phyloP scores from a whole-genome alignment of 768 basidiomycete genomes.

The Trametopsis cervina region DNA sequence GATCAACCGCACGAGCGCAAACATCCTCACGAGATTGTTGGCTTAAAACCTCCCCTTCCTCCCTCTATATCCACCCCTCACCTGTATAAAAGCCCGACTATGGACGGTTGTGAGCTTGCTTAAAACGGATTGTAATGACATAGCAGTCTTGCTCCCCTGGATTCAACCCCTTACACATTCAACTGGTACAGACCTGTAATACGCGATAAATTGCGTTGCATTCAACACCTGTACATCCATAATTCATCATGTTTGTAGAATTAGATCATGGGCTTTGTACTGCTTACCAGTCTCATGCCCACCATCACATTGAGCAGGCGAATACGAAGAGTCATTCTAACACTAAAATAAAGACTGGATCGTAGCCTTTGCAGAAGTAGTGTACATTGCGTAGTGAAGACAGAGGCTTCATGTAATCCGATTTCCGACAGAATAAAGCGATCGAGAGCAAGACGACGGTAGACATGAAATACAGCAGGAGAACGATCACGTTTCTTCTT shows the following conservation, averaged over 20 bases:
- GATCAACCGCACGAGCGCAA: conserved; percentile 74
- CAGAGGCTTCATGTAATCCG: too few relatives aligned
- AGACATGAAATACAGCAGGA: not conserved
- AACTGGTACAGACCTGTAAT: conserved; percentile 15
- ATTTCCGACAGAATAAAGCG: too few relatives aligned
- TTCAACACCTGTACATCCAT: conserved; percentile 6
- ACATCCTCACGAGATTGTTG: conserved; percentile 86
- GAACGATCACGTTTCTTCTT: conserved; percentile 59
- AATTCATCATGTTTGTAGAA: not conserved
- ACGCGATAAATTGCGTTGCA: conserved; percentile 10
- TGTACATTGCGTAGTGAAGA: too few relatives aligned
- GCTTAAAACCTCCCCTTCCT: conserved; percentile 28
- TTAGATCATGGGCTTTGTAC: too few relatives aligned
- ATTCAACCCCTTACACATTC: too few relatives aligned
- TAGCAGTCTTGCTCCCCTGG: too few relatives aligned
- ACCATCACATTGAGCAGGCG: too few relatives aligned
- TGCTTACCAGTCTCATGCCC: too few relatives aligned
- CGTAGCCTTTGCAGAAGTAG: too few relatives aligned
- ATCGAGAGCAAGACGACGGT: too few relatives aligned
- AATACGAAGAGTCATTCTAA: too few relatives aligned
- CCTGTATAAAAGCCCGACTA: conserved; percentile 26
- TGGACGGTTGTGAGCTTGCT: conserved; percentile 27
- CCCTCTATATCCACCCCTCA: not conserved
- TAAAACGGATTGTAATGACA: conserved; percentile 20
- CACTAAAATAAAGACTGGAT: too few relatives aligned